A percentile compares a stretch with the other conserved stretches of the same genome.
phyloP scores from a whole-genome alignment of 768 basidiomycete species.

The Mycena epipterygia region DNA sequence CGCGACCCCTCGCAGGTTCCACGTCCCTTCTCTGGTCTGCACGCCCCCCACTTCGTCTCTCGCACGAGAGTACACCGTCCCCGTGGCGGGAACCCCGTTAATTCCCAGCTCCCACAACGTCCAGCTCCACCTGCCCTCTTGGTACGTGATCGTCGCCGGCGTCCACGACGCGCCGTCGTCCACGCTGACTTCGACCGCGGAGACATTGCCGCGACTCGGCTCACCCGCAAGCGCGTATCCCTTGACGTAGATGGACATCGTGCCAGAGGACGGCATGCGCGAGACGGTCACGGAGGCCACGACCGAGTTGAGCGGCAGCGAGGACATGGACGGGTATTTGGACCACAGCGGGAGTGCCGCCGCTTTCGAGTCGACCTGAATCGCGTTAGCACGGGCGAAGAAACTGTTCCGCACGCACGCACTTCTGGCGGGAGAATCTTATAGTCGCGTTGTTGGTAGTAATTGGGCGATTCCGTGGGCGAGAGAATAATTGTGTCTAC shows the following conservation, averaged over 20 bases:
- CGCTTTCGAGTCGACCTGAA: slow-evolving; percentile 61
- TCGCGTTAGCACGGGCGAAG: slow-evolving; percentile 17
- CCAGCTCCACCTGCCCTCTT: slow-evolving; percentile 81
- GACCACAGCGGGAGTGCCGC: slow-evolving; percentile 63
- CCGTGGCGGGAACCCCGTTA: slow-evolving; percentile 47
- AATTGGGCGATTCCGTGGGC: slow-evolving; percentile 70
- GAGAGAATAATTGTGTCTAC: slow-evolving; percentile 72
- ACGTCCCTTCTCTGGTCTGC: slow-evolving; percentile 64
- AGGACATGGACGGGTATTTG: slow-evolving; percentile 69
- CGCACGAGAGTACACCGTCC: slow-evolving; percentile 64
- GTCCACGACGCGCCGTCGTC: slow-evolving; percentile 69
- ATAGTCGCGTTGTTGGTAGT: slow-evolving; percentile 82
- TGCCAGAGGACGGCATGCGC: slow-evolving; percentile 34
- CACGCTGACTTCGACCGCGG: slow-evolving; percentile 62
- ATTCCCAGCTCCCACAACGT: slow-evolving; percentile 74
- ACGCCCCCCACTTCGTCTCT: slow-evolving; percentile 61
- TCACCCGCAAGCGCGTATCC: slow-evolving; percentile 71
- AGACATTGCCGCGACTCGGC: slow-evolving; percentile 55
- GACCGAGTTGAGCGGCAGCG: slow-evolving; percentile 73
- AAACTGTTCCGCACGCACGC: slow-evolving; percentile 30
- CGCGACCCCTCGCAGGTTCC: slow-evolving; percentile 80
- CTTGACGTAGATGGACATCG: slow-evolving; percentile 54
- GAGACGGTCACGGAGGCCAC: slow-evolving; percentile 58
- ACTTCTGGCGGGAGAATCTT: slow-evolving; percentile 70
- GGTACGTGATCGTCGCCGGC: slow-evolving; percentile 66